Evolutionary conservation across 2,329 filamentous ascomycete species (phyloP), one percentile per base, ranked within the genome.

Genomic region (Diaporthe ilicicola): DNA sequence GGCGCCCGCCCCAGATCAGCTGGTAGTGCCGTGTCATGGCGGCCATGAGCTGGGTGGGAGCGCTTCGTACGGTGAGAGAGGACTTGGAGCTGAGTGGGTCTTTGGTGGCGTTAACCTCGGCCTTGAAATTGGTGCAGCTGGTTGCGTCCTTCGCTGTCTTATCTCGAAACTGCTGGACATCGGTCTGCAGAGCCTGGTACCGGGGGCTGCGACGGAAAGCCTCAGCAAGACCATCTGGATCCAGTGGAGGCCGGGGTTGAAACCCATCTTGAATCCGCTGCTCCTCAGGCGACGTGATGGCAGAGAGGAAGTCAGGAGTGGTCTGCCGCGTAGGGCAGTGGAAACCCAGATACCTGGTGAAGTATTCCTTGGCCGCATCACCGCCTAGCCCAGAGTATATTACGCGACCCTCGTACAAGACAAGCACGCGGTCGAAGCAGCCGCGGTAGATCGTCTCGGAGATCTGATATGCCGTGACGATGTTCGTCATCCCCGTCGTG

Each of bases 321-420:
- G 55, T 59, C 55, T 59, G 55, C 9, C 55, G 7, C 34, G 29
- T 44, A 0, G 55, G 55, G 1, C 55, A 59, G 15, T 59, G 2
- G 17, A 59, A 59, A 2, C 55, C 55, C 0, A 59, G 55, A 2
- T 59, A 8, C 3, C 39, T 3, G 0, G 55, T 59, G 75, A 93
- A 92, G 77, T 89, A 93, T 12, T 81, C 77, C 74, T 85, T 89
- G 1, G 90, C 91, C 4, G 42, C 37, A 10, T 54, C 29, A 0
- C 37, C 46, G 7, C 29, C 44, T 7, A 19, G 46, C 1, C 64
- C 64, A 12, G 37, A 67, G 64, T 53, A 67, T 17, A 67, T 55
- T 32, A 53, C 32, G 17, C 48, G 37, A 3, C 64, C 64, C 29
- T 67, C 64, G 15, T 67, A 67, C 37, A 67, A 15, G 17, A 67